phyloP scores from a whole-genome alignment of 139 green algal genomes.

The Ostreobium quekettii region DNA sequence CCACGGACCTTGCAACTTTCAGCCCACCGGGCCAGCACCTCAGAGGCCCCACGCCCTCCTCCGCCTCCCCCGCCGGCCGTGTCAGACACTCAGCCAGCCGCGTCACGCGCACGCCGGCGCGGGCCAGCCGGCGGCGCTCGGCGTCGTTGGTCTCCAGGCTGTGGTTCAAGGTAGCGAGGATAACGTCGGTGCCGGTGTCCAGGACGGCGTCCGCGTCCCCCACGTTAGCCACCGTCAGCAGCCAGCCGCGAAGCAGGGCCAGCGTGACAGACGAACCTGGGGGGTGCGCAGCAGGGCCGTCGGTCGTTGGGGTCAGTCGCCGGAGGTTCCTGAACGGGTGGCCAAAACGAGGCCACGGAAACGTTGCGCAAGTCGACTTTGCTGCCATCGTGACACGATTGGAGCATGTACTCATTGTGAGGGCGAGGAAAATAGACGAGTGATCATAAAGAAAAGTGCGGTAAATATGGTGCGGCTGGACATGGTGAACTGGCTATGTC shows the following conservation, averaged over 20 bases:
- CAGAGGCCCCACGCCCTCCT: constrained; percentile 72
- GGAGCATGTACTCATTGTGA: too few species aligned
- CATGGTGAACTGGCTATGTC: too few species aligned
- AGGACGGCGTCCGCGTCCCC: constrained; percentile 60
- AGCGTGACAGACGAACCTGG: constrained; percentile 13
- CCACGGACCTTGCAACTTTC: constrained; percentile 71
- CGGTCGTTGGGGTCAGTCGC: too few species aligned
- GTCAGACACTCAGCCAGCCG: constrained; percentile 48
- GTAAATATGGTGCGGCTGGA: too few species aligned
- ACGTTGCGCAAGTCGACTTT: too few species aligned
- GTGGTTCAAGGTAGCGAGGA: neutral
- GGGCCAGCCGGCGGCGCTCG: constrained; percentile 51
- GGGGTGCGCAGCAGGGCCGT: too few species aligned
- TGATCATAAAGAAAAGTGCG: too few species aligned
- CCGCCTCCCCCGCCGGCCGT: constrained; percentile 40
- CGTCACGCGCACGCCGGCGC: constrained; percentile 43
- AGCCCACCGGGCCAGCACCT: constrained; percentile 84
- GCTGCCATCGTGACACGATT: too few species aligned
- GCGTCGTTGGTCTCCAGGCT: constrained; percentile 19
- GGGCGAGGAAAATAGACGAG: too few species aligned
- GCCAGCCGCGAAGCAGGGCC: constrained; percentile 33
- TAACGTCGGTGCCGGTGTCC: constrained; percentile 29
- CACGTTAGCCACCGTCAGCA: constrained; percentile 51
- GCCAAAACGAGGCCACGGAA: too few species aligned
- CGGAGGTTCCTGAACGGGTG: too few species aligned